Percentiles rank a stretch among this genome's conserved stretches.
These are phyloP conservation scores for Auricularia cornea DNA, from an alignment of 768 basidiomycete genomes.

Conservation along the genomic window DNA sequence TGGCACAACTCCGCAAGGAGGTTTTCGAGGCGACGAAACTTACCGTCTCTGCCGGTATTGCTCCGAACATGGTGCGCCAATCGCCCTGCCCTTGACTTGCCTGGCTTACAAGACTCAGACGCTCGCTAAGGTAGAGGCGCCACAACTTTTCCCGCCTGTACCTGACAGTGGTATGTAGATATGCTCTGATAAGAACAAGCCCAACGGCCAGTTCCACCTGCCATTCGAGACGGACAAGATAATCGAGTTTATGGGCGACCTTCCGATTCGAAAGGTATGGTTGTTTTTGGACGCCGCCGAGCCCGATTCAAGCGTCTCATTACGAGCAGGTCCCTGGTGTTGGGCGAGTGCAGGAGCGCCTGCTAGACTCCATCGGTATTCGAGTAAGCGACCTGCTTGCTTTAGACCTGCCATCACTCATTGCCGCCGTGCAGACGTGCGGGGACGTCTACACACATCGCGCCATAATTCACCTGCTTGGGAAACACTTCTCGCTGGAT, in stretches of 20 bases:
- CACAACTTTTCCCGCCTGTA: conserved; percentile 2
- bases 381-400: conserved; percentile 39
- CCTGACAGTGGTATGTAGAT: conserved; percentile 41
- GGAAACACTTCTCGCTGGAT: conserved; percentile 74
- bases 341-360: conserved; percentile 82
- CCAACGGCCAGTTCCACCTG: conserved; percentile 83
- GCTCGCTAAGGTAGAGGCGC: conserved; percentile 73
- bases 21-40: conserved; percentile 74
- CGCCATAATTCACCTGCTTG: conserved; percentile 67
- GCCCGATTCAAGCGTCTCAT: too few relatives aligned
- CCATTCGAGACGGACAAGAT: conserved; percentile 57
- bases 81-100: conserved; percentile 10
- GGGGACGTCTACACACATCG: conserved; percentile 81
- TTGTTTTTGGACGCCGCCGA: background rate
- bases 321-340: conserved; percentile 59
- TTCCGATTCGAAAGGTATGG: conserved; percentile 69
- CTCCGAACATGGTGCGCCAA: conserved; percentile 78
- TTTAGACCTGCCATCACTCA: background rate
- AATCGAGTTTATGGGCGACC: conserved; percentile 64
- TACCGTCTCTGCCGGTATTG: conserved; percentile 92
- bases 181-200: conserved; percentile 96
- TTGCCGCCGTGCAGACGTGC: conserved; percentile 50
- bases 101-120: conserved; percentile 40
- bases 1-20: conserved; percentile 61
- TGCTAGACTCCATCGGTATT: conserved; percentile 80